phyloP scores from a whole-genome alignment of 345 rosid genomes.

The Salix caprea region DNA sequence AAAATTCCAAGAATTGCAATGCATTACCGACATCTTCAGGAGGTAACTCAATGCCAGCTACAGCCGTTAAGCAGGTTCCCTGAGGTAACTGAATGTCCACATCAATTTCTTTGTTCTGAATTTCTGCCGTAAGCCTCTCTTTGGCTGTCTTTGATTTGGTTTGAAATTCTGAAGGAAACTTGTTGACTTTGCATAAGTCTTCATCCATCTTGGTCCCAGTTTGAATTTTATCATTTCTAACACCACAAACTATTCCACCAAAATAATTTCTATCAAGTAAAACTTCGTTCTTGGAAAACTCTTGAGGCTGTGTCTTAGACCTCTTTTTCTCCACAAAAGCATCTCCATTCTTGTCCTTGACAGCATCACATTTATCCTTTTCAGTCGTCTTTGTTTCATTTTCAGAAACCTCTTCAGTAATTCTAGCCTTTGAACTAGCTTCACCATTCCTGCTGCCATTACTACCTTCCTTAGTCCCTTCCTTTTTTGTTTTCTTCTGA shows the following conservation, averaged over 20 bases:
- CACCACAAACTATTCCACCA: conserved; percentile 12
- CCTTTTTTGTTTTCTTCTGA: conserved; percentile 34
- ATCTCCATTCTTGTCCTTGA: background rate
- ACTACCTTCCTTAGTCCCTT: conserved; percentile 26
- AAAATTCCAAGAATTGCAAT: conserved; percentile 78
- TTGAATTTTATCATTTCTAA: conserved; percentile 10
- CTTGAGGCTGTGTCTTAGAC: background rate
- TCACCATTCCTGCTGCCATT: conserved; percentile 17
- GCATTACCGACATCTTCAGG: conserved; percentile 58
- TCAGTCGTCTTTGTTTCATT: background rate
- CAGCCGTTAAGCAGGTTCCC: conserved; percentile 40
- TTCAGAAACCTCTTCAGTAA: background rate
- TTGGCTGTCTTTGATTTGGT: background rate
- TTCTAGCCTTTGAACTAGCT: conserved; percentile 14
- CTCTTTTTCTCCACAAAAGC: background rate
- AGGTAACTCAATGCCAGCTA: conserved; percentile 57
- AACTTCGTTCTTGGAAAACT: background rate
- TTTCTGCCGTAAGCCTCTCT: background rate
- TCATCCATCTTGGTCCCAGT: conserved; percentile 5
- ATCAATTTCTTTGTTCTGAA: conserved; percentile 26
- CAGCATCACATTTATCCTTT: too few relatives aligned
- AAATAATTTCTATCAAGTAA: background rate
- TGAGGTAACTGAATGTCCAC: conserved; percentile 45
- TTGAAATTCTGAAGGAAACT: background rate
- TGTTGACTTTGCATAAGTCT: conserved; percentile 8